phyloP scores from a whole-genome alignment of 805 yeast genomes.

The Suhomyces faveliae region DNA sequence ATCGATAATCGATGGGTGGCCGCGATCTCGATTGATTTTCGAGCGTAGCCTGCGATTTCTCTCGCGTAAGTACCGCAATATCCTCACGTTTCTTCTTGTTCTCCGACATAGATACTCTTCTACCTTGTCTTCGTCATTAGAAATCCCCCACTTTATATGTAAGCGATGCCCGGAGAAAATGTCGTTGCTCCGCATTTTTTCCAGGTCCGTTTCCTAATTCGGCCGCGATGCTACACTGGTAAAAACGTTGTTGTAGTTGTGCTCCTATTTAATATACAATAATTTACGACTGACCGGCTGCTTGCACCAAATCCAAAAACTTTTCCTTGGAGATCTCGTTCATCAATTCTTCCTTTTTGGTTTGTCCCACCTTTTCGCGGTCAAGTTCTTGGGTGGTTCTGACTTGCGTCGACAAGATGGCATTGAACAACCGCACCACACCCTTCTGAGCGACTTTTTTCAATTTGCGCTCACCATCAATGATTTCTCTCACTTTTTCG shows the following conservation, averaged over 20 bases:
- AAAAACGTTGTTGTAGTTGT: neutral
- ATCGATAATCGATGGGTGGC: neutral
- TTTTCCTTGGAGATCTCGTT: slow-evolving; percentile 85
- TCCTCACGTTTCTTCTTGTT: neutral
- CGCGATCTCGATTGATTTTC: neutral
- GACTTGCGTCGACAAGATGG: slow-evolving; percentile 75
- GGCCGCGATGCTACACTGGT: neutral
- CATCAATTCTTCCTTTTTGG: slow-evolving; percentile 57
- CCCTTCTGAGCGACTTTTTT: slow-evolving; percentile 86
- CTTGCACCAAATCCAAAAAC: slow-evolving; percentile 82
- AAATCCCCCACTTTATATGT: too few relatives aligned
- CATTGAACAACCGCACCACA: slow-evolving; percentile 81
- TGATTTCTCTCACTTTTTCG: slow-evolving; percentile 50
- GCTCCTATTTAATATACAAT: slow-evolving; percentile 1
- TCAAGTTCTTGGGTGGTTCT: slow-evolving; percentile 51
- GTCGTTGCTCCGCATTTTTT: neutral
- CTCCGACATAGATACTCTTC: too few relatives aligned
- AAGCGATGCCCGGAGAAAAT: too few relatives aligned
- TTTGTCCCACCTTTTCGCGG: slow-evolving; percentile 44
- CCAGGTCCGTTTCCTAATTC: neutral
- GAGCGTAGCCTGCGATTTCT: neutral
- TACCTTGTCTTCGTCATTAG: too few relatives aligned
- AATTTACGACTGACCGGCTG: slow-evolving; percentile 52
- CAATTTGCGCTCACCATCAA: slow-evolving; percentile 67
- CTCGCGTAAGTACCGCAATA: neutral